These are phyloP conservation scores for Leishmania major DNA, from an alignment of 208 protist genomes.

Conservation along the genomic window DNA sequence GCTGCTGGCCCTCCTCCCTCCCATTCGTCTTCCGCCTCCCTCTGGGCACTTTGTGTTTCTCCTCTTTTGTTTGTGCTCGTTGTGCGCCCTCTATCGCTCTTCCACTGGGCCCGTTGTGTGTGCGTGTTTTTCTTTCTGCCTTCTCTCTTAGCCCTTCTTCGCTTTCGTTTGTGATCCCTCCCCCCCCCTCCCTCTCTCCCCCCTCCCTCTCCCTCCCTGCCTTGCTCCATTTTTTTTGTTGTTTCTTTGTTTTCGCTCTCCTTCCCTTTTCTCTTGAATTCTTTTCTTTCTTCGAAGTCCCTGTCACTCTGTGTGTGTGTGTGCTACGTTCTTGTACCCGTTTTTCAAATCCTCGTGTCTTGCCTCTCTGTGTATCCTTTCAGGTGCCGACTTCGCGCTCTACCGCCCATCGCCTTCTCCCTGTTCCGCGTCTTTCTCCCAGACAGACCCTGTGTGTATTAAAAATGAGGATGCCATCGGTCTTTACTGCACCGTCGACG, in stretches of 20 bases:
- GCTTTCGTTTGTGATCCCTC: not conserved
- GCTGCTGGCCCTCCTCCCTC: not conserved
- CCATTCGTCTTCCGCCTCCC: not conserved
- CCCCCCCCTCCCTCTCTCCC: no score
- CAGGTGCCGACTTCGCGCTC: not conserved
- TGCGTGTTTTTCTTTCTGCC: no score
- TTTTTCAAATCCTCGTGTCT: no score
- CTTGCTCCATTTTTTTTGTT: not conserved
- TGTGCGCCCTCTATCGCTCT: no score
- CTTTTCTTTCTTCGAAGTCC: not conserved
- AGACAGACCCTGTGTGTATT: not conserved
- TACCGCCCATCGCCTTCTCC: not conserved
- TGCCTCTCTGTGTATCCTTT: no score
- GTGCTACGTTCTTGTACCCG: not conserved
- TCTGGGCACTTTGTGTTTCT: not conserved
- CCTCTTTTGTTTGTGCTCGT: no score
- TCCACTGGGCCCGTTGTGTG: no score
- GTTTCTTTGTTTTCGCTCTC: not conserved
- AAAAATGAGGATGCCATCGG: not conserved
- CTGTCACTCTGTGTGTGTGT: not conserved
- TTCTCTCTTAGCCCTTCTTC: not conserved
- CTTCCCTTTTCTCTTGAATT: not conserved
- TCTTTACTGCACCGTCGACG: conserved; percentile 1
- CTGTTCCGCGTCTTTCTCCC: not conserved
- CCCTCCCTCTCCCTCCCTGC: not conserved